Percentiles rank a stretch among this genome's conserved stretches.
Evolutionary conservation across 2,329 filamentous ascomycete genomes (phyloP).

Genomic region (Didymella segeticola): DNA sequence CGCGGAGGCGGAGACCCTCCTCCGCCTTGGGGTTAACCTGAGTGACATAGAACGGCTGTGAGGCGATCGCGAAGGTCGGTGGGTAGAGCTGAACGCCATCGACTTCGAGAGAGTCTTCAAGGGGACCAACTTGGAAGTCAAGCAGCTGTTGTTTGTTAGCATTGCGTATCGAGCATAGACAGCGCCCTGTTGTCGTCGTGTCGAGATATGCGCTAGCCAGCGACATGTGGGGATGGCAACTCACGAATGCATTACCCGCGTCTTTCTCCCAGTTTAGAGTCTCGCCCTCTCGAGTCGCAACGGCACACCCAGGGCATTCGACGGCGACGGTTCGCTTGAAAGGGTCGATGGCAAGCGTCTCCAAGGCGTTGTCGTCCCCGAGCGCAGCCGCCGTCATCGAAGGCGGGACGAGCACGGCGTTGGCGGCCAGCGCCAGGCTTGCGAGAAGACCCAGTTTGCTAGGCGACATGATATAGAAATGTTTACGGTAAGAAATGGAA

Average conservation of each 20-base stretch:
- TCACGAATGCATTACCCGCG: conserved; percentile 45
- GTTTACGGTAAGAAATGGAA: conserved; percentile 21
- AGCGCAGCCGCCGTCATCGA: conserved; percentile 36
- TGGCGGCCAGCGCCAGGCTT: conserved; percentile 47
- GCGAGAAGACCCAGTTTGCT: conserved; percentile 43
- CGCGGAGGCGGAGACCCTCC: conserved; percentile 38
- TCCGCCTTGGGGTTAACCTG: conserved; percentile 41
- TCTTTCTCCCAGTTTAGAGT: conserved; percentile 38
- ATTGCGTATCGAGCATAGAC: no score
- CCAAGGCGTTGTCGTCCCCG: conserved; percentile 40
- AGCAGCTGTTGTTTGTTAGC: conserved; percentile 42
- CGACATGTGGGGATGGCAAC: conserved; percentile 15
- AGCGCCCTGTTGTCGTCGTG: not conserved
- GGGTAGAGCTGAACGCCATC: conserved; percentile 49
- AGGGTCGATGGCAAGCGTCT: conserved; percentile 42
- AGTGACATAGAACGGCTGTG: conserved; percentile 42
- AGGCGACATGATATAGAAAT: conserved; percentile 35
- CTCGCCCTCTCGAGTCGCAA: conserved; percentile 33
- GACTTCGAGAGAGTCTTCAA: conserved; percentile 42
- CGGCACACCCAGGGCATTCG: conserved; percentile 45
- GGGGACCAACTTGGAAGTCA: conserved; percentile 45
- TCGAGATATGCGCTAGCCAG: not conserved
- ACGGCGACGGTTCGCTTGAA: conserved; percentile 41
- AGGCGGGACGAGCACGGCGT: conserved; percentile 46
- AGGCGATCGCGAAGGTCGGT: conserved; percentile 39